A percentile compares a stretch with the other conserved stretches of the same genome.
These are phyloP conservation scores for Cladosporium sp. DNA, from an alignment of 2,329 filamentous ascomycete genomes.

Conservation along the genomic window DNA sequence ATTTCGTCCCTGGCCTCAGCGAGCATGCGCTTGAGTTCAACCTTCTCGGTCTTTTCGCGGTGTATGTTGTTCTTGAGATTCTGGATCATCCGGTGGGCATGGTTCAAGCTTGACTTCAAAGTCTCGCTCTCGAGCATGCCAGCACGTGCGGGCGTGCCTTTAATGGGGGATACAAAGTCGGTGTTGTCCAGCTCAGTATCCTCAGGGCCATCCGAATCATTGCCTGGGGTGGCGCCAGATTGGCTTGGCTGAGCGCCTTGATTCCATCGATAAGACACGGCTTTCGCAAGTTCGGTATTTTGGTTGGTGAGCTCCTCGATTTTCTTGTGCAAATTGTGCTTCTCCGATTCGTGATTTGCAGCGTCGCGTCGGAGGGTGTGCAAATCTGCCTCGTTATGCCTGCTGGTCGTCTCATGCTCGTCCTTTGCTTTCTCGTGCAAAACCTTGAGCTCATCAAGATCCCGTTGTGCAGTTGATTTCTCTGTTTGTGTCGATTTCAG, in stretches of 20 bases:
- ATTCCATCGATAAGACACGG: slow-evolving; percentile 67
- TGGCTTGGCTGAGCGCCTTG: slow-evolving; percentile 39
- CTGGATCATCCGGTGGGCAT: slow-evolving; percentile 95
- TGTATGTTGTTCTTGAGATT: slow-evolving; percentile 92
- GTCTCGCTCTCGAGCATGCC: slow-evolving; percentile 93
- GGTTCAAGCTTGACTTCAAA: slow-evolving; percentile 85
- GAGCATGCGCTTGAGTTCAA: slow-evolving; percentile 89
- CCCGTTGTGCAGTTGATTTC: slow-evolving; percentile 73
- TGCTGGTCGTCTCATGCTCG: slow-evolving; percentile 71
- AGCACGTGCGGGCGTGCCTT: slow-evolving; percentile 78
- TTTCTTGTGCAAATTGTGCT: slow-evolving; percentile 72
- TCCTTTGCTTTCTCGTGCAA: slow-evolving; percentile 74
- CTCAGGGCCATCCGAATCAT: slow-evolving; percentile 55
- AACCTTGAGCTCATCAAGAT: slow-evolving; percentile 85
- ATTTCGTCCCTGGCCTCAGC: slow-evolving; percentile 93
- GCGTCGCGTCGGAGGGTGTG: slow-evolving; percentile 78
- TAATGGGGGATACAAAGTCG: slow-evolving; percentile 75
- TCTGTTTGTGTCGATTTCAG: slow-evolving; percentile 68
- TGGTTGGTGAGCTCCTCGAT: slow-evolving; percentile 83
- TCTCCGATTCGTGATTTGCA: slow-evolving; percentile 72
- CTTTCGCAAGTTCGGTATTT: slow-evolving; percentile 85
- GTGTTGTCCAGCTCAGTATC: slow-evolving; percentile 76
- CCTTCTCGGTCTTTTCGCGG: slow-evolving; percentile 96
- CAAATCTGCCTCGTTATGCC: slow-evolving; percentile 85
- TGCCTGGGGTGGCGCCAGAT: slow-evolving; percentile 42